Conservation (phyloP, 148 eudicot genomes). For the Bassia scoparia region DNA sequence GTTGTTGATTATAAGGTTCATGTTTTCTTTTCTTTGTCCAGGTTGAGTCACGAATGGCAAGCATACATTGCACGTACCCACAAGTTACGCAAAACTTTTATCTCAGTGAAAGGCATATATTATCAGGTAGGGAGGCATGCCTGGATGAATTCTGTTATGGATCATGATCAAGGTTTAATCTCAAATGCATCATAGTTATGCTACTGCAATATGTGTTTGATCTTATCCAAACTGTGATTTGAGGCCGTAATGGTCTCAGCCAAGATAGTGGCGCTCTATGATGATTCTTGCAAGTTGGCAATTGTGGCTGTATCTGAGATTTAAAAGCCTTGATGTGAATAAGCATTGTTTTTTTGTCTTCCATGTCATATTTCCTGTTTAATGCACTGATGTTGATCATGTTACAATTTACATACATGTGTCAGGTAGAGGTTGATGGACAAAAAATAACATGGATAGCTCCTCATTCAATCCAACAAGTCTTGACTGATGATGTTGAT, state of each 20-base stretch:
- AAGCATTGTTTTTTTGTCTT: too few species aligned
- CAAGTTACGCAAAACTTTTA: conserved; percentile 76
- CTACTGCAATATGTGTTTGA: not conserved
- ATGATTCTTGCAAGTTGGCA: not conserved
- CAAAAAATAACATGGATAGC: conserved; percentile 92
- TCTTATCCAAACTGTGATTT: too few species aligned
- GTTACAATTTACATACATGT: conserved; percentile 13
- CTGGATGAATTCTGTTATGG: not conserved
- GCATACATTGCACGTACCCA: conserved; percentile 82
- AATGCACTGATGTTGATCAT: not conserved
- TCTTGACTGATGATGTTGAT: conserved; percentile 81
- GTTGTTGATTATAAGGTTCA: not conserved
- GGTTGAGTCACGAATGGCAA: conserved; percentile 97
- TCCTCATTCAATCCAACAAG: conserved; percentile 95
- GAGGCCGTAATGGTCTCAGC: too few species aligned
- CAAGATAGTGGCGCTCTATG: too few species aligned
- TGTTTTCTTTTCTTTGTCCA: conserved; percentile 21
- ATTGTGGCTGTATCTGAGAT: not conserved
- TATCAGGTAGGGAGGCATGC: conserved; percentile 55
- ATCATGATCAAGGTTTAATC: not conserved
- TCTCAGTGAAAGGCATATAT: conserved; percentile 95
- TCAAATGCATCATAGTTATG: not conserved
- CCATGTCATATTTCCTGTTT: not conserved
- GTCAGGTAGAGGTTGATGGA: conserved; percentile 81
- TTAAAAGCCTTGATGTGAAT: not conserved